Base-by-base conservation (phyloP, 1,284 basidiomycete genomes). In the Athelia sp. region DNA sequence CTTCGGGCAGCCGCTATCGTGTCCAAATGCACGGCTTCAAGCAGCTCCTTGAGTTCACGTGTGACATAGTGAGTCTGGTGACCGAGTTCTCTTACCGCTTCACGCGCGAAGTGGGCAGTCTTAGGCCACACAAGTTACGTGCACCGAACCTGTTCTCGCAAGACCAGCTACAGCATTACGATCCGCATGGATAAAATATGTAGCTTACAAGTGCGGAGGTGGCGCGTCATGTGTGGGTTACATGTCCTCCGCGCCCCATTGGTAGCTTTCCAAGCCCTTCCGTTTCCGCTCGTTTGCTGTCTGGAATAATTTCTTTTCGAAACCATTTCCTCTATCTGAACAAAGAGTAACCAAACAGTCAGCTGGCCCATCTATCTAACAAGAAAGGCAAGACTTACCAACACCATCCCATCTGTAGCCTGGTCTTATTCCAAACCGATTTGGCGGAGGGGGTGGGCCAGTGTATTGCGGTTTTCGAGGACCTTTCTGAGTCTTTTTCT, bases 381-480 rank as follows among this genome's bases (percentile, higher is more conserved):
- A 21, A 45, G 17, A 51, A 45, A 22, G 2, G 10, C 17, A 18
- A 29, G 26, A 82, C 82, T 63, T 59, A 93, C 92, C 91, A 50
- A 95, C 93, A 43, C 93, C 93, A 64, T 98, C 96, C 96, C 95
- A 99, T 58, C 96, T 78, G 64, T 95, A 95, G 0, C 96, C 96
- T 11, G 96, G 97, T 50, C 82, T 84, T 56, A 99, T 98, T 21
- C 87, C 87, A 66, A 96, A 99, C 9, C 96, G 83, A 71, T 99
- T 99, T 8, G 95, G 93, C 15, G 93, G 87, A 1, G 91, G 93
- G 2, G 85, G 79, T 0, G 93, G 90, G 8, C 94, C 94, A 22
- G 73, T 77, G 66, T 98, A 99, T 61, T 87, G 84, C 1, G 95
- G 95, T 68, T 77, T 82, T 51, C 79, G 78, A 2, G 89, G 85